Base-by-base conservation (phyloP, 805 yeast genomes). In the Nakazawaea peltata region DNA sequence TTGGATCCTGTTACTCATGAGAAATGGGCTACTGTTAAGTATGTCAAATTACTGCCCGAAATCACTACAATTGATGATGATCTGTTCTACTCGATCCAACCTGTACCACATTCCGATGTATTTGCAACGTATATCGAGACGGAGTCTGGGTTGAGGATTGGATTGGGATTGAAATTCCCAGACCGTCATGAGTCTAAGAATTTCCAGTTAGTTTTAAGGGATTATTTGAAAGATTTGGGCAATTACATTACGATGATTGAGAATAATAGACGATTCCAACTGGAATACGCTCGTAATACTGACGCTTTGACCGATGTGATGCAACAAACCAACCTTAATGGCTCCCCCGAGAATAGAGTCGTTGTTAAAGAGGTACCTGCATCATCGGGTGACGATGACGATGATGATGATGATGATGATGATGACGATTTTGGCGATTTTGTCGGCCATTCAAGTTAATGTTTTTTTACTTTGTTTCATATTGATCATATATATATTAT, bases 381-480 rank as follows among this genome's bases (percentile, higher is more conserved):
- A 5, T 13, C 30, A n/a, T 21, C 14, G 5, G 34, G 31, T 14
- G 35, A 36, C 17, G 35, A 32, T n/a, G 19, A 23, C 12, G 34
- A 24, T 17, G 36, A 14, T 19, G 39, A 25, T 25, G 43, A 39
- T 19, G 38, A 30, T 30, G 38, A 33, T 25, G 46, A 45, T 12
- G 49, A 46, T n/a, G n/a, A n/a, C 28, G 53, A 50, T 21, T 53
- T 51, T 43, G 58, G 58, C 2, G 57, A 52, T 33, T 52, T 52
- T 39, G 51, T 53, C 4, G 36, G 45, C 27, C 39, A 25, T 14
- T 4, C 8, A 27, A n/a, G n/a, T n/a, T n/a, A n/a, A n/a, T n/a
- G n/a, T n/a, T n/a, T n/a, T n/a, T n/a, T n/a, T n/a, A 13, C 22
- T 16, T 13, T 14, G 11, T 11, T 26, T 22, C 18, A 13, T 34